These are phyloP conservation scores for Trametes cinnabarina DNA, from an alignment of 768 basidiomycete species.

Conservation along the genomic window DNA sequence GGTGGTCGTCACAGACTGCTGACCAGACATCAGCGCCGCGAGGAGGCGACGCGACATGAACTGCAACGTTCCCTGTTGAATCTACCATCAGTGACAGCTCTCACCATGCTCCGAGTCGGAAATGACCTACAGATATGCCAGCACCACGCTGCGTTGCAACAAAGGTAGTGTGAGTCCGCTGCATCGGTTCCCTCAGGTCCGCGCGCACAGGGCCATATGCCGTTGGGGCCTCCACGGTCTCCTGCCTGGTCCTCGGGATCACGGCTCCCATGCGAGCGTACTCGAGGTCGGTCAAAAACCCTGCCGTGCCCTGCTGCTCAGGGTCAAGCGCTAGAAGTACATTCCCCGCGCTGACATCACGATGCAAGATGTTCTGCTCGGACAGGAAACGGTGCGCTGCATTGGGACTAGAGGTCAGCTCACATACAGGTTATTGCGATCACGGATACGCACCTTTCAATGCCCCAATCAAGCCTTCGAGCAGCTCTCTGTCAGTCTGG, in stretches of 20 bases:
- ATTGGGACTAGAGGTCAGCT: no score
- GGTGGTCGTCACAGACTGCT: neutral
- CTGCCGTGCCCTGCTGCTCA: slow-evolving; percentile 10
- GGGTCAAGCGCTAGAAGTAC: slow-evolving; percentile 28
- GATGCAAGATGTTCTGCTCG: slow-evolving; percentile 30
- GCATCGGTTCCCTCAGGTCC: neutral
- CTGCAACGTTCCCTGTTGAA: slow-evolving; percentile 24
- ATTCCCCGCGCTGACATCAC: slow-evolving; percentile 36
- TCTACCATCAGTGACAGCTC: neutral
- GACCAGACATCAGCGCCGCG: neutral
- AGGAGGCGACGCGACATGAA: slow-evolving; percentile 24
- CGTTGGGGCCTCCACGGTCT: neutral
- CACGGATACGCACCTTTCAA: neutral
- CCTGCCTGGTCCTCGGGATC: neutral
- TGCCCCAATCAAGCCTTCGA: neutral
- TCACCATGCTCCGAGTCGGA: neutral
- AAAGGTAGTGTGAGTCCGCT: neutral
- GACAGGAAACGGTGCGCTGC: slow-evolving; percentile 24
- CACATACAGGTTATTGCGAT: no score
- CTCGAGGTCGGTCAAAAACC: slow-evolving; percentile 35
- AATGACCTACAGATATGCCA: neutral
- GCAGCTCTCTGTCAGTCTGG: neutral
- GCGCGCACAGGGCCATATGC: neutral
- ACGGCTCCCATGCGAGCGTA: slow-evolving; percentile 20
- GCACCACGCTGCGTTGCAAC: neutral